Evolutionary conservation across 1,284 basidiomycete genomes (phyloP).

Genomic region (Puccinia coronata): DNA sequence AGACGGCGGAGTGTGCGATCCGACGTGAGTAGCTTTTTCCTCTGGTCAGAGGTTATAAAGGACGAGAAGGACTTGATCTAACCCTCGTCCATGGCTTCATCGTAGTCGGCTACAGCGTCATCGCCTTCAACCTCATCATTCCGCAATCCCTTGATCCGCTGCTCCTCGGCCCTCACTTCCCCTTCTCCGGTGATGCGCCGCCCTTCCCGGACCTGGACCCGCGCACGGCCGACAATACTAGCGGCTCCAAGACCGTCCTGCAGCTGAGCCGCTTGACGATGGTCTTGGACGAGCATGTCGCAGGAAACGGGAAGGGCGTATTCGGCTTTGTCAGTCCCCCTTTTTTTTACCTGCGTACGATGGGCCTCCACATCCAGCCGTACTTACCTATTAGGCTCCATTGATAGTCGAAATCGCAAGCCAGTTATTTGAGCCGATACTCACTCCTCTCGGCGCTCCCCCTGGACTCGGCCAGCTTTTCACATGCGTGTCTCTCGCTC

Average conservation of each 20-base stretch:
- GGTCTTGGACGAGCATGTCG: conserved; percentile 28
- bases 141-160: conserved; percentile 31
- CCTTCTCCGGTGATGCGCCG: conserved; percentile 4
- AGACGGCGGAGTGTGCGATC: conserved; percentile 25
- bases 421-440: conserved; percentile 24
- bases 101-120: conserved; percentile 29
- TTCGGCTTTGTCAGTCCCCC: conserved; percentile 34
- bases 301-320: conserved; percentile 18
- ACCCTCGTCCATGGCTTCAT: not conserved
- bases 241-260: not conserved
- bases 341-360: not conserved
- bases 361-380: not conserved
- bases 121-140: conserved; percentile 45
- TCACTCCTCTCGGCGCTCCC: no score
- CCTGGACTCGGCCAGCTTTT: no score
- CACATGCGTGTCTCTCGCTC: no score
- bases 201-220: conserved; percentile 37
- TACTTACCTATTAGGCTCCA: not conserved
- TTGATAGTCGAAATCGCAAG: conserved; percentile 20
- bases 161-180: conserved; percentile 19
- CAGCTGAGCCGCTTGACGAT: conserved; percentile 40
- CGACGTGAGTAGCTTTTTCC: not conserved
- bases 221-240: not conserved
- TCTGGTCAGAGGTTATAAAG: not conserved
- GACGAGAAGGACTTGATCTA: no score